Evolutionary conservation across 2,329 filamentous ascomycete genomes (phyloP).

Genomic region (Aspergillus melleus): DNA sequence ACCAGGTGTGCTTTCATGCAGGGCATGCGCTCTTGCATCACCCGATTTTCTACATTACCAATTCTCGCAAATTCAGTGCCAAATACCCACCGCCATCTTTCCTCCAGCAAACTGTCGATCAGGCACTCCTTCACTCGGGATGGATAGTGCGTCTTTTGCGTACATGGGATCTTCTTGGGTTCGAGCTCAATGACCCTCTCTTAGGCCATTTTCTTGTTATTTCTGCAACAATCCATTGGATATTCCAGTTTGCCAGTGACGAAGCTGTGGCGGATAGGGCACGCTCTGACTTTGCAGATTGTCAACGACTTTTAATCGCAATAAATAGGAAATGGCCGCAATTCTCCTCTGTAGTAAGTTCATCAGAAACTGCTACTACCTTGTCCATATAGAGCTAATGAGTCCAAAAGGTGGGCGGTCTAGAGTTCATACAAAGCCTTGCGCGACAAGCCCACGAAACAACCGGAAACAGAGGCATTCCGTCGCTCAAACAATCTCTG

Average conservation of each 20-base stretch:
- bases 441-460: not conserved
- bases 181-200: conserved; percentile 7
- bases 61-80: not conserved
- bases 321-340: conserved; percentile 1
- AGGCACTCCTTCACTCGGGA: conserved; percentile 7
- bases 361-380: fast-evolving
- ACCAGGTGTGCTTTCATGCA: conserved; percentile 5
- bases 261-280: not conserved
- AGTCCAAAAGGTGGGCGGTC: not conserved
- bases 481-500: conserved; percentile 1
- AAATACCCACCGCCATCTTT: conserved; percentile 1
- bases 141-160: conserved; percentile 6
- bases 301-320: not conserved
- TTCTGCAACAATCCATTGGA: conserved; percentile 8
- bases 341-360: not conserved
- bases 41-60: conserved; percentile 6
- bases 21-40: conserved; percentile 5
- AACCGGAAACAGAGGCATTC: not conserved
- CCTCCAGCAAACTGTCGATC: conserved; percentile 9
- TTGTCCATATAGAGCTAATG: not conserved
- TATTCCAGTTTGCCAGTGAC: conserved; percentile 10
- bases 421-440: not conserved
- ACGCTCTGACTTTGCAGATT: not conserved
- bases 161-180: not conserved
- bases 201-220: conserved; percentile 3